Percentiles rank a stretch among this genome's conserved stretches.
Evolutionary conservation across 1,284 basidiomycete species (phyloP).

Genomic region (Pisolithus thermaeus): DNA sequence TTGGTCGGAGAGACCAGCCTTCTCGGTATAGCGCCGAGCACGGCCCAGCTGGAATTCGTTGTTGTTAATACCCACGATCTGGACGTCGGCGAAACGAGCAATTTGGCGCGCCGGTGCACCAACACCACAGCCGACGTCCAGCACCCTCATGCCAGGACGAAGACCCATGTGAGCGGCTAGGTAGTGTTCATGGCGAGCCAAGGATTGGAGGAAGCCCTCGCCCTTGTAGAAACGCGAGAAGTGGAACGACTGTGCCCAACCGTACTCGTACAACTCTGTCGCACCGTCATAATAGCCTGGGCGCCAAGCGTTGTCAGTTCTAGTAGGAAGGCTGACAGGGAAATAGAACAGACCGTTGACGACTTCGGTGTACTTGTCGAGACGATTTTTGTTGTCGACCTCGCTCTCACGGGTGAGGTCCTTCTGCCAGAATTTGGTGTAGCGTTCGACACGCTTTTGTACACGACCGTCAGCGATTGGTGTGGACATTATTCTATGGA

Average conservation of each 20-base stretch:
- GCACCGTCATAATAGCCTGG: constrained; percentile 95
- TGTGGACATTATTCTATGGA: too few species aligned
- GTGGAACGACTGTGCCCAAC: constrained; percentile 36
- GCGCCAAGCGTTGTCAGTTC: neutral
- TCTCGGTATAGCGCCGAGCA: constrained; percentile 79
- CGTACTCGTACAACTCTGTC: constrained; percentile 96
- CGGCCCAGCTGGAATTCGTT: constrained; percentile 93
- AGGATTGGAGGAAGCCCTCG: constrained; percentile 77
- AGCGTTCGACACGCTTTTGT: constrained; percentile 80
- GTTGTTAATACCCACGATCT: constrained; percentile 92
- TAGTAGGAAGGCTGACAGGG: neutral
- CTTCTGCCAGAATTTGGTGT: constrained; percentile 92
- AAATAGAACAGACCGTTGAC: constrained; percentile 69
- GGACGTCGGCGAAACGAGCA: constrained; percentile 82
- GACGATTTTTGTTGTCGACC: constrained; percentile 68
- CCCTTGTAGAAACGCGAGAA: constrained; percentile 98
- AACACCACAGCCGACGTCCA: constrained; percentile 98
- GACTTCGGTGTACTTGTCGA: constrained; percentile 87
- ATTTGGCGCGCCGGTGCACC: constrained; percentile 97
- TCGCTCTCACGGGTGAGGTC: constrained; percentile 71
- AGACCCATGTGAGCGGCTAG: constrained; percentile 82
- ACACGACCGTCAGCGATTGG: constrained; percentile 62
- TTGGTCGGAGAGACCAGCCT: constrained; percentile 73
- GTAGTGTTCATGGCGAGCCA: constrained; percentile 98
- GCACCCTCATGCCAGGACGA: constrained; percentile 88